Base-by-base conservation (phyloP, 768 basidiomycete genomes). In the Pisolithus albus region DNA sequence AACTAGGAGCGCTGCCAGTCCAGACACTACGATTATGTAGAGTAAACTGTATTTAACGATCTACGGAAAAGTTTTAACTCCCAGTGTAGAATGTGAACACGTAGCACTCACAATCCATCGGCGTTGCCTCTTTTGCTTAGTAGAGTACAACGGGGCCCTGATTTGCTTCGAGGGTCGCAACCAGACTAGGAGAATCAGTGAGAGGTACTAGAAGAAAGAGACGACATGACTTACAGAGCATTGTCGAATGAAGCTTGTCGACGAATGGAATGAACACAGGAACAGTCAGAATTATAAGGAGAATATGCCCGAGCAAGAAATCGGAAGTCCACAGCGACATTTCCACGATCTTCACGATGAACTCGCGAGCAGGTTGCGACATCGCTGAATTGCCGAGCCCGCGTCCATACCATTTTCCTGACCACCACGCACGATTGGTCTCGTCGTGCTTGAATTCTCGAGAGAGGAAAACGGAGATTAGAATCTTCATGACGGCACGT, bases 401-500 rank as follows among this genome's bases (percentile, higher is more conserved):
- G 52, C 92, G 80, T 44, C 94, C 93, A 64, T 94, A 94, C 96
- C 96, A 97, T 74, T 88, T 86, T 55, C 93, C 94, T 16, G 94
- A 93, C 96, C 96, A 99, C 95, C 95, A 98, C 2, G 94, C 94
- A 54, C 90, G 80, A 73, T 98, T 98, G 24, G 91, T 94, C 74
- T 97, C 93, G 64, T 99, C 96, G 65, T 96, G 92, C 73, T 98
- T 97, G 77, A 87, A 95, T 70, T 99, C 96, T 63, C 96, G 86
- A 23, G 92, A 91, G 43, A 98, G 78, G 79, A 94, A 92, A 43
- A 92, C 86, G 5, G 93, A 80, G 56, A 98, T 98, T 50, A 96
- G 76, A 55, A 95, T 82, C 75, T 98, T 98, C 72, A 92, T 88
- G 59, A 98, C 80, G 36, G 89, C 85, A 44, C 96, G 81, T 69